A percentile compares a stretch with the other conserved stretches of the same genome.
phyloP scores from a whole-genome alignment of 345 rosid genomes.

The Firmiana major region DNA sequence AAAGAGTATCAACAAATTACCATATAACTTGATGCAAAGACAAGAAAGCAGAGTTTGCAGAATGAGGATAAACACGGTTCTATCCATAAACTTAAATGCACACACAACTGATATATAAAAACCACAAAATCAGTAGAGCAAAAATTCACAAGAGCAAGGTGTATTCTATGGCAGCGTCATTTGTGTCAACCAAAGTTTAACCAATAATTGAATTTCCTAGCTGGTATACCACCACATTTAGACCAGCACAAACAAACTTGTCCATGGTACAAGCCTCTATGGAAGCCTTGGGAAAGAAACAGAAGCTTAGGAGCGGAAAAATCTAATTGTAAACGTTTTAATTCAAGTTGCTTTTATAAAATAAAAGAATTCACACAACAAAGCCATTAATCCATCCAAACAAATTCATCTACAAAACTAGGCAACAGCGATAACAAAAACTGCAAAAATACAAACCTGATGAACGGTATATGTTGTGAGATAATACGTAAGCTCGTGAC shows the following conservation, averaged over 20 bases:
- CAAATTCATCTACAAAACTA: background rate
- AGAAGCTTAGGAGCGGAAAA: background rate
- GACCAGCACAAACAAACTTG: background rate
- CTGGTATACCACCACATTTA: background rate
- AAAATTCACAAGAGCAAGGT: background rate
- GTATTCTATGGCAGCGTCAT: background rate
- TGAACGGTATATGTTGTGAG: conserved; percentile 72
- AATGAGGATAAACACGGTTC: background rate
- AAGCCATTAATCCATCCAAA: conserved; percentile 1
- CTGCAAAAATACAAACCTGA: conserved; percentile 48
- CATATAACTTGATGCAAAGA: no score
- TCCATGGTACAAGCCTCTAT: background rate
- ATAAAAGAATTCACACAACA: background rate
- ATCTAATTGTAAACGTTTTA: background rate
- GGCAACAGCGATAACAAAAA: background rate
- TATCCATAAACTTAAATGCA: background rate
- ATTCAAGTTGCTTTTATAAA: background rate
- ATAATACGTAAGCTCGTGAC: conserved; percentile 87
- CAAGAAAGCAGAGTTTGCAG: background rate
- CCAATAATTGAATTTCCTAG: background rate
- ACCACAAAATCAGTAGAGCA: background rate
- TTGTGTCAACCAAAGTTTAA: background rate
- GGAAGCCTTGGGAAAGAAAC: background rate
- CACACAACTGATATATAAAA: background rate
- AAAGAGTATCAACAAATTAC: background rate